Evolutionary conservation across 148 eudicot species (phyloP).

Genomic region (Rhododendron ovatum): DNA sequence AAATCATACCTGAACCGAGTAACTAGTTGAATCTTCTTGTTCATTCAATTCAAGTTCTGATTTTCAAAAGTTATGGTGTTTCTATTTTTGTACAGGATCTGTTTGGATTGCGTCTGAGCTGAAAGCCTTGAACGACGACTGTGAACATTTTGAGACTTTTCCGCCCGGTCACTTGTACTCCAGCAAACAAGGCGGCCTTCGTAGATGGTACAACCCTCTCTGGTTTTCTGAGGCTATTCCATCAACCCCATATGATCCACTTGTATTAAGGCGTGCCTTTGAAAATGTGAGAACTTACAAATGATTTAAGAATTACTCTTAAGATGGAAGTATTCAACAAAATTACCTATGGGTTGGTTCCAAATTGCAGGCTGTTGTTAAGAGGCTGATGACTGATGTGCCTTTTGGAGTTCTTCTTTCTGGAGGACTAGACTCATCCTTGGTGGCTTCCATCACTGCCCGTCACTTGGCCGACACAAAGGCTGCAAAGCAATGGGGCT

Average conservation of each 20-base stretch:
- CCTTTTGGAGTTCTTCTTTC: slow-evolving; percentile 93
- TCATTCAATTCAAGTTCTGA: neutral
- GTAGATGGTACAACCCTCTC: slow-evolving; percentile 86
- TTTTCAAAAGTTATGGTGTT: neutral
- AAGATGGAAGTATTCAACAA: neutral
- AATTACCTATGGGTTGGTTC: neutral
- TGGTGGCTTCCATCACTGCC: slow-evolving; percentile 76
- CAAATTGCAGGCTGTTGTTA: slow-evolving; percentile 63
- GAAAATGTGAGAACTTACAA: slow-evolving; percentile 48
- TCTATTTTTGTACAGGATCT: slow-evolving; percentile 45
- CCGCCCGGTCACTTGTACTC: slow-evolving; percentile 91
- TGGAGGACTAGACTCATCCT: slow-evolving; percentile 88
- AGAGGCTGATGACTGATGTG: slow-evolving; percentile 93
- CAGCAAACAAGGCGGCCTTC: slow-evolving; percentile 57
- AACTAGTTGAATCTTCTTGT: neutral
- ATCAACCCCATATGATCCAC: slow-evolving; percentile 79
- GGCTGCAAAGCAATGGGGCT: slow-evolving; percentile 82
- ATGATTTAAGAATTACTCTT: neutral
- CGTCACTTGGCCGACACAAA: slow-evolving; percentile 74
- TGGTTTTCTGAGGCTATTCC: slow-evolving; percentile 86
- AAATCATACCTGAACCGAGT: neutral
- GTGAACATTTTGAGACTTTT: slow-evolving; percentile 81
- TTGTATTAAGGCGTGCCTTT: slow-evolving; percentile 68
- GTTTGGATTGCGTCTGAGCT: slow-evolving; percentile 90
- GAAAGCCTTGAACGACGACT: slow-evolving; percentile 78